Conservation (phyloP, 768 basidiomycete species). For the Lactarius hengduanensis region DNA sequence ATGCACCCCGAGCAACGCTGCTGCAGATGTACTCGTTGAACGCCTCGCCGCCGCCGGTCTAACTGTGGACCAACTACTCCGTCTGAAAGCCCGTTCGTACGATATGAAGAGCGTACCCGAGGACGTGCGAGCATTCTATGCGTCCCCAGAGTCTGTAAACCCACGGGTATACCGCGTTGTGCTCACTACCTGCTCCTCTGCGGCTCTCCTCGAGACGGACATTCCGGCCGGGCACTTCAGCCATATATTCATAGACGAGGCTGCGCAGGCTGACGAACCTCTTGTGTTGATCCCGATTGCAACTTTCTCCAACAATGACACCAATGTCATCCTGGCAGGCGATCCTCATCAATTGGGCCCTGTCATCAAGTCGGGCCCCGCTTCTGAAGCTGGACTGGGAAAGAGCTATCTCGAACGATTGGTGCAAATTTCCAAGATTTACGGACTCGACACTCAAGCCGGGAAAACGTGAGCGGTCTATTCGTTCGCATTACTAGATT, state of each 20-base stretch:
- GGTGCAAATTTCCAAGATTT: slow-evolving; percentile 35
- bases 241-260: slow-evolving; percentile 65
- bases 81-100: slow-evolving; percentile 53
- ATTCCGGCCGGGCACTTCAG: slow-evolving; percentile 53
- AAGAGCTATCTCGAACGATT: slow-evolving; percentile 40
- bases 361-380: slow-evolving; percentile 16
- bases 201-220: slow-evolving; percentile 35
- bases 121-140: too few species aligned
- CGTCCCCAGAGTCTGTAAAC: too few species aligned
- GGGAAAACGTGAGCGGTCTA: slow-evolving; percentile 37
- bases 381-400: slow-evolving; percentile 33
- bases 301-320: slow-evolving; percentile 35
- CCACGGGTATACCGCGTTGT: too few species aligned
- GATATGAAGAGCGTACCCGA: slow-evolving; percentile 30
- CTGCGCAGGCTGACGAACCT: slow-evolving; percentile 62
- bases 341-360: slow-evolving; percentile 26
- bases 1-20: slow-evolving; percentile 41
- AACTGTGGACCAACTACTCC: slow-evolving; percentile 42
- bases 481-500: background rate
- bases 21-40: slow-evolving; percentile 37
- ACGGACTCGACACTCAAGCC: slow-evolving; percentile 29
- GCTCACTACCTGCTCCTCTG: too few species aligned
- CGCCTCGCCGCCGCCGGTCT: slow-evolving; percentile 31
- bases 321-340: slow-evolving; percentile 41
- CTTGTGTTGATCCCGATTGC: slow-evolving; percentile 48